Conservation (phyloP, 2,329 filamentous ascomycete species). For the Coniochaeta ligniaria region DNA sequence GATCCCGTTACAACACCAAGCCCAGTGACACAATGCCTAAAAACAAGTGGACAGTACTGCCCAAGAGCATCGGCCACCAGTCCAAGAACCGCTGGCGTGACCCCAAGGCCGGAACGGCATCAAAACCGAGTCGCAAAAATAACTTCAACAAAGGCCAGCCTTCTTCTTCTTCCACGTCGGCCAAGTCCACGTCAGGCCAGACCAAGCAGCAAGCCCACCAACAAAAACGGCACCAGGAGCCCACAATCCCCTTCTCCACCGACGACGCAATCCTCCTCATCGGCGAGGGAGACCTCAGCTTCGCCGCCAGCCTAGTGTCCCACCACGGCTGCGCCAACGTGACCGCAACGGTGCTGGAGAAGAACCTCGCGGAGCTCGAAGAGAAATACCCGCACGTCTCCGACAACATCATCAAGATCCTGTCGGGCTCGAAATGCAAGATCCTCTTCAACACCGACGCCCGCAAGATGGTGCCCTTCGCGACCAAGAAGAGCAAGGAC, state of each 20-base stretch:
- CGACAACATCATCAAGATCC: conserved; percentile 49
- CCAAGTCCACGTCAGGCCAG: background rate
- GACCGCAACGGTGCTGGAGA: conserved; percentile 64
- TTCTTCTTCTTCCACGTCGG: background rate
- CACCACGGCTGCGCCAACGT: conserved; percentile 61
- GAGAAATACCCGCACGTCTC: conserved; percentile 69
- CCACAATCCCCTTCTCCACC: conserved; percentile 59
- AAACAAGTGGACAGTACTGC: background rate
- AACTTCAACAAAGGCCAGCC: background rate
- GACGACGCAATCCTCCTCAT: conserved; percentile 66
- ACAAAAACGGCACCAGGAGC: conserved; percentile 24
- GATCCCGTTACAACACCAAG: background rate
- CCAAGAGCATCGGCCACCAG: background rate
- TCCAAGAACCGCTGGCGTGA: background rate
- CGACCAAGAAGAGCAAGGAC: conserved; percentile 13
- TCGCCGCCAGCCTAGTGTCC: conserved; percentile 58
- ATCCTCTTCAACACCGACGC: conserved; percentile 62
- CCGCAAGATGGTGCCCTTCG: conserved; percentile 49
- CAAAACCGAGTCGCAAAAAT: background rate
- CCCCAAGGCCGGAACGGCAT: background rate
- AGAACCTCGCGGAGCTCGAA: conserved; percentile 45
- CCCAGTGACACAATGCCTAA: background rate
- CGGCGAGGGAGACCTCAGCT: conserved; percentile 77
- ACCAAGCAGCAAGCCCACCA: conserved; percentile 5
- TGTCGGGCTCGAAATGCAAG: conserved; percentile 23